Evolutionary conservation across 352 stramenopile genomes (phyloP), one percentile per base, ranked within the genome.

Genomic region (Phytophthora hybrid): DNA sequence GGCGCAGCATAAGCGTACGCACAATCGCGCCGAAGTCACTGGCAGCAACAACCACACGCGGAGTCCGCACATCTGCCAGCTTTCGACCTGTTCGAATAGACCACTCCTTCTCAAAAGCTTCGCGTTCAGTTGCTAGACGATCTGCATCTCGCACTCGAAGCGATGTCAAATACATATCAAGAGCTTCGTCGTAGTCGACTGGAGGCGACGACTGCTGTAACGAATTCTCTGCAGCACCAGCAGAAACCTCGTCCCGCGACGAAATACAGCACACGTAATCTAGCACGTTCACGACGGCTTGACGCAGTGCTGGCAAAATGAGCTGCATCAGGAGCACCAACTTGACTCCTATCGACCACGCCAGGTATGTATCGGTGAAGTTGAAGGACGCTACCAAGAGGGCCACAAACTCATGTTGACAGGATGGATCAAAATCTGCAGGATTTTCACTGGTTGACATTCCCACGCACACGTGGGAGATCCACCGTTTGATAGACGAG

Each of bases 1-100:
- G 83, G 11, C 77, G 76, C n/a, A 93, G 59, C 21, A 91, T 65
- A 0, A 93, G 69, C 18, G 78, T 76, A 1, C 87, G 87, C 8
- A 88, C 77, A 51, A 93, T 90, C 21, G 87, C 79, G 23, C 89
- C 74, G 47, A 92, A 92, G 23, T 82, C 76, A 37, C 46, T 59
- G 2, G 67, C 29, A 31, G 57, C 46, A 47, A 81, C 19, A 39
- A 71, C 29, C 4, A 79, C 58, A 5, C 29, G 26, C 21, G 44
- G 32, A 1, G 63, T 69, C 3, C 52, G 37, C 18, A 73, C 46
- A 54, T 74, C 54, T 51, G 71, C 32, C 8, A 77, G 47, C 47
- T n/a, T 39, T 18, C 65, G 60, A 18, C 65, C 53, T 54, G 71
- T 71, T 21, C 65, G 60, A 51, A 19, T 10, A 9, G 74, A 68